A percentile compares a stretch with the other conserved stretches of the same genome.
Conservation (phyloP, 495 filamentous ascomycete species). For the Podospora sp. region DNA sequence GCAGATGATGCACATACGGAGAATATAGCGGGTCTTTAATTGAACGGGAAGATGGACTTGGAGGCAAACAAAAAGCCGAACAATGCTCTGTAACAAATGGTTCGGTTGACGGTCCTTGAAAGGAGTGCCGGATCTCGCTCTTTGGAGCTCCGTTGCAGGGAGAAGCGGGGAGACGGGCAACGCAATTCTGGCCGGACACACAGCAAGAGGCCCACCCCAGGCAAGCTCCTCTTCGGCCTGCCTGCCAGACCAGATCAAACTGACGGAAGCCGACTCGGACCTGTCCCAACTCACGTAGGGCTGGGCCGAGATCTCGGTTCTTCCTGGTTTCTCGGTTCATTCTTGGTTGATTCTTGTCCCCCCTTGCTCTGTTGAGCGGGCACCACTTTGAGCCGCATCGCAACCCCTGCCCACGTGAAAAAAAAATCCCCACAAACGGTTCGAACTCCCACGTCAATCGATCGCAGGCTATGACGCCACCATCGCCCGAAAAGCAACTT, state of each 20-base stretch:
- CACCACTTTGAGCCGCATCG: conserved; percentile 33
- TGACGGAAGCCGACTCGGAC: not conserved
- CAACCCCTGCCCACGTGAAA: conserved; percentile 26
- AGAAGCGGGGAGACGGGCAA: not conserved
- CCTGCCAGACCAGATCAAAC: not conserved
- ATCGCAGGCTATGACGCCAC: conserved; percentile 35
- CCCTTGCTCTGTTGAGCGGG: conserved; percentile 3
- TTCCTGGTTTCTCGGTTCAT: conserved; percentile 6
- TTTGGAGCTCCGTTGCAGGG: not conserved
- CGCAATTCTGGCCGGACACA: not conserved
- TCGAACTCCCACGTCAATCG: conserved; percentile 20
- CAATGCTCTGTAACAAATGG: not conserved
- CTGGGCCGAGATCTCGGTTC: conserved; percentile 15
- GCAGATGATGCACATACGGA: too few relatives aligned
- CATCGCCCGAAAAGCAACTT: conserved; percentile 24
- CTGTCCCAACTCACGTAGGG: conserved; percentile 6
- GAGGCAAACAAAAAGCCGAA: not conserved
- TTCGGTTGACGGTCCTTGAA: not conserved
- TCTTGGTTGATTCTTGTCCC: not conserved
- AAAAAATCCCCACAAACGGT: conserved; percentile 30
- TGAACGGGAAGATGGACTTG: too few relatives aligned
- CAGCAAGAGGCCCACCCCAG: not conserved
- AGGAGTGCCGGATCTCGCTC: not conserved
- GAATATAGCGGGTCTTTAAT: too few relatives aligned
- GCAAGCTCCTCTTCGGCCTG: not conserved